Percentiles rank a stretch among this genome's conserved stretches.
Evolutionary conservation across 139 green algal genomes (phyloP).

Genomic region (Tetradesmus lagerheimii): DNA sequence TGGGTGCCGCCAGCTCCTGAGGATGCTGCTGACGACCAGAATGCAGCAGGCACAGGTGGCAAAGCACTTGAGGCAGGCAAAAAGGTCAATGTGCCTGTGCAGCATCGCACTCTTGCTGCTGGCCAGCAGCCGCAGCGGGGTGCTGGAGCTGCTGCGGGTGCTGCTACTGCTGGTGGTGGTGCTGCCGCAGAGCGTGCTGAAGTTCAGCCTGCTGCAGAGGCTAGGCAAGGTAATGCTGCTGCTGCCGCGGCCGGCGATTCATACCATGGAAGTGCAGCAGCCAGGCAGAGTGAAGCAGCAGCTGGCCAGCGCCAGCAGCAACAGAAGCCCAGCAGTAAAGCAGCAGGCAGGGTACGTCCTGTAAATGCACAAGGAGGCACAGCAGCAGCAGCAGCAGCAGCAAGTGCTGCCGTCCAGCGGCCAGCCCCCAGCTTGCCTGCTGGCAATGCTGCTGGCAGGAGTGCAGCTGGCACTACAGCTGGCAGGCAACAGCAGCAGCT

Average conservation of each 20-base stretch:
- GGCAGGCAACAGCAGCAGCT: slow-evolving; percentile 14
- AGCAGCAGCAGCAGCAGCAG: neutral
- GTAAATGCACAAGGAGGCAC: neutral
- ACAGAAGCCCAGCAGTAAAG: neutral
- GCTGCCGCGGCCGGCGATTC: neutral
- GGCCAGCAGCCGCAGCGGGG: neutral
- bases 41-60: neutral
- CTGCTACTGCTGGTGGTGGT: neutral
- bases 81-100: no score
- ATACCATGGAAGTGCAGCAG: neutral
- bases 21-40: no score
- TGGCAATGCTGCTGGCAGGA: neutral
- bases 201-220: neutral
- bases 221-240: neutral
- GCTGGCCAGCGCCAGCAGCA: neutral
- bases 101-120: no score
- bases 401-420: neutral
- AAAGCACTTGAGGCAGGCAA: neutral
- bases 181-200: neutral
- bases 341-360: neutral
- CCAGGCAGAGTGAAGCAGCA: neutral
- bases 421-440: neutral
- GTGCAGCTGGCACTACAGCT: neutral
- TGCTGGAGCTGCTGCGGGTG: neutral
- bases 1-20: neutral